phyloP scores from a whole-genome alignment of 495 filamentous ascomycete species.

The Pyronema domesticum region DNA sequence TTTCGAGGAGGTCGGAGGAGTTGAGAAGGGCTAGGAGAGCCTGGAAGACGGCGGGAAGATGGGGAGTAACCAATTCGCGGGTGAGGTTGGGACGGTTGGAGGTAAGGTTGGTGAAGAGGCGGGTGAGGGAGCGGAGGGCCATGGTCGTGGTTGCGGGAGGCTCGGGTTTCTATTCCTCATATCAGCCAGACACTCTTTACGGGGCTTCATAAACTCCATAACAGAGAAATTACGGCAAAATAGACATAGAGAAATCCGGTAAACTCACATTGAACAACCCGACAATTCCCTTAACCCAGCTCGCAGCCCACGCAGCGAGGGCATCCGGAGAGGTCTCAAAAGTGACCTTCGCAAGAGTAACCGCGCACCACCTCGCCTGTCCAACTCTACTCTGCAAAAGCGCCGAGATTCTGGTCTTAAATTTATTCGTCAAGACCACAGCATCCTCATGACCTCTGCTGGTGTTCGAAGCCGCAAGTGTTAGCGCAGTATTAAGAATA shows the following conservation, averaged over 20 bases:
- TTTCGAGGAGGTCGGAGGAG: conserved; percentile 1
- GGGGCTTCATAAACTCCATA: neutral
- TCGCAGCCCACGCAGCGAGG: conserved; percentile 11
- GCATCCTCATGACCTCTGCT: conserved; percentile 8
- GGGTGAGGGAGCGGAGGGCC: conserved; percentile 11
- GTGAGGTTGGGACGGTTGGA: conserved; percentile 13
- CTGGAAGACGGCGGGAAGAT: conserved; percentile 16
- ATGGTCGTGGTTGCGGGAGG: conserved; percentile 13
- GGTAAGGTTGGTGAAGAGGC: conserved; percentile 17
- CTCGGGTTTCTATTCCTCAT: conserved; percentile 14
- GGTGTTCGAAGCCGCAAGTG: neutral
- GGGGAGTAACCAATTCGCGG: conserved; percentile 21
- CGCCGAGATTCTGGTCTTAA: conserved; percentile 20
- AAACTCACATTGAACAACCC: conserved; percentile 16
- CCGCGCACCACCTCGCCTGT: conserved; percentile 15
- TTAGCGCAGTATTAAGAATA: conserved; percentile 12
- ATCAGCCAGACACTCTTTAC: neutral
- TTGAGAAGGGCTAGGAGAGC: conserved; percentile 5
- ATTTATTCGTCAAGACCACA: conserved; percentile 16
- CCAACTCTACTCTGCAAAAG: conserved; percentile 17
- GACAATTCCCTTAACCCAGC: conserved; percentile 19
- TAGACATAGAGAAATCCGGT: neutral
- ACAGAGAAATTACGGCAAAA: no score
- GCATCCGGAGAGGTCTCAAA: conserved; percentile 20
- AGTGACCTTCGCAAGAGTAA: conserved; percentile 15